phyloP scores from a whole-genome alignment of 1,284 basidiomycete species.

The Leccinum subrobustum region DNA sequence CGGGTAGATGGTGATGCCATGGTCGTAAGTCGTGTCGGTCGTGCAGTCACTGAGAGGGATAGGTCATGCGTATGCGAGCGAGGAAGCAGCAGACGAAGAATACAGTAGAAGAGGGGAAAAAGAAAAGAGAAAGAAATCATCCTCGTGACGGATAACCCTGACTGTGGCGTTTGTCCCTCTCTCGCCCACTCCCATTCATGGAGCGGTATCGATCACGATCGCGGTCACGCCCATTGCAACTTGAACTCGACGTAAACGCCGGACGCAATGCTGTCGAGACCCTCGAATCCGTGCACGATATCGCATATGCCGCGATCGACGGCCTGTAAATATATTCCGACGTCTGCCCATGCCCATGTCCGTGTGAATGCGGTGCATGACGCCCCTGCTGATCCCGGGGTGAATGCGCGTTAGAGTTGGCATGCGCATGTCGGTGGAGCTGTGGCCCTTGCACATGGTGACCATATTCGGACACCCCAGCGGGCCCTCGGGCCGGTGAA shows the following conservation, averaged over 20 bases:
- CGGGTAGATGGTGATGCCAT: neutral
- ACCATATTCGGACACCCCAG: conserved; percentile 11
- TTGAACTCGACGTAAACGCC: conserved; percentile 28
- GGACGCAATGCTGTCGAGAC: conserved; percentile 34
- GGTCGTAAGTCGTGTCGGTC: conserved; percentile 1
- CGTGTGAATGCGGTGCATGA: conserved; percentile 1
- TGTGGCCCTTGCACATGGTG: neutral
- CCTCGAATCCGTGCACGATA: conserved; percentile 33
- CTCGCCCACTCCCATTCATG: conserved; percentile 7
- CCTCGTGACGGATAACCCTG: conserved; percentile 16
- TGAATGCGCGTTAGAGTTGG: conserved; percentile 4
- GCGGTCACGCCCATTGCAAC: conserved; percentile 18
- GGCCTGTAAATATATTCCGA: conserved; percentile 31
- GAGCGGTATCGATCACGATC: conserved; percentile 21
- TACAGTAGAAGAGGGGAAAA: neutral
- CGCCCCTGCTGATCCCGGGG: conserved; percentile 22
- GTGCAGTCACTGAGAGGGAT: neutral
- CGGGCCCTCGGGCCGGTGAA: conserved; percentile 24
- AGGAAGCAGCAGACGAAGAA: neutral
- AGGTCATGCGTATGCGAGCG: neutral
- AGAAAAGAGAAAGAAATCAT: neutral
- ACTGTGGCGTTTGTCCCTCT: conserved; percentile 18
- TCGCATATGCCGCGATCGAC: conserved; percentile 32
- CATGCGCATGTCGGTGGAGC: conserved; percentile 14
- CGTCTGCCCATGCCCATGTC: conserved; percentile 9